Percentiles rank a stretch among this genome's conserved stretches.
These are phyloP conservation scores for Limonium bicolor DNA, from an alignment of 148 eudicot species.

Conservation along the genomic window DNA sequence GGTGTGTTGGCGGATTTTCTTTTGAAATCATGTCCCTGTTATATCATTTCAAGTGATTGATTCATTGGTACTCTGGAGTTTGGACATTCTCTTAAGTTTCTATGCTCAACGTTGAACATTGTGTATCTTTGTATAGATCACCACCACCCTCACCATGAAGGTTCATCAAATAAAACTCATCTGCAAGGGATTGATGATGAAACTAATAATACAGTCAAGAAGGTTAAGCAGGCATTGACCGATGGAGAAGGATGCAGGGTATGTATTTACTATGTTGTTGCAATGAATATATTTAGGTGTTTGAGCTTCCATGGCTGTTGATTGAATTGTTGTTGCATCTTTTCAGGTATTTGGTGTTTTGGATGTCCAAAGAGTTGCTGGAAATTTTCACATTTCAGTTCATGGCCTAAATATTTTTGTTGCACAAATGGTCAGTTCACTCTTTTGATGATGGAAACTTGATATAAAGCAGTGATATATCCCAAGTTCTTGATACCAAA, in stretches of 20 bases:
- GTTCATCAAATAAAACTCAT: slow-evolving; percentile 38
- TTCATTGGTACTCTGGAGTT: no score
- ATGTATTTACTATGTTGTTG: slow-evolving; percentile 8
- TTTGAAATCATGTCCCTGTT: no score
- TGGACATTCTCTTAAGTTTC: no score
- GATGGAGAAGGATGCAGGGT: slow-evolving; percentile 95
- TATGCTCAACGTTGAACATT: no score
- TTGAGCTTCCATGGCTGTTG: no score
- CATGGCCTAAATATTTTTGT: slow-evolving; percentile 95
- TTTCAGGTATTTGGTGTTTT: slow-evolving; percentile 81
- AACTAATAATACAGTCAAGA: slow-evolving; percentile 65
- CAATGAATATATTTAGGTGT: no score
- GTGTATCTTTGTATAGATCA: slow-evolving; percentile 57
- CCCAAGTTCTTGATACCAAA: no score
- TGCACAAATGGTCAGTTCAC: slow-evolving; percentile 75
- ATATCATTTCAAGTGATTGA: no score
- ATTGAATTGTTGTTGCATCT: no score
- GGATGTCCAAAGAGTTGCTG: slow-evolving; percentile 99
- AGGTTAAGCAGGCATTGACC: slow-evolving; percentile 71
- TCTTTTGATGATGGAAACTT: background rate
- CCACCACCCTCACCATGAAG: slow-evolving; percentile 39
- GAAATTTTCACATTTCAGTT: slow-evolving; percentile 95
- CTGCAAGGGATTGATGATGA: slow-evolving; percentile 72
- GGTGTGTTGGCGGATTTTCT: no score
- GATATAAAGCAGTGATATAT: no score